Evolutionary conservation across 371 early-diverging fungal species (phyloP), one percentile per base, ranked within the genome.

Genomic region (Mortierella sp.): DNA sequence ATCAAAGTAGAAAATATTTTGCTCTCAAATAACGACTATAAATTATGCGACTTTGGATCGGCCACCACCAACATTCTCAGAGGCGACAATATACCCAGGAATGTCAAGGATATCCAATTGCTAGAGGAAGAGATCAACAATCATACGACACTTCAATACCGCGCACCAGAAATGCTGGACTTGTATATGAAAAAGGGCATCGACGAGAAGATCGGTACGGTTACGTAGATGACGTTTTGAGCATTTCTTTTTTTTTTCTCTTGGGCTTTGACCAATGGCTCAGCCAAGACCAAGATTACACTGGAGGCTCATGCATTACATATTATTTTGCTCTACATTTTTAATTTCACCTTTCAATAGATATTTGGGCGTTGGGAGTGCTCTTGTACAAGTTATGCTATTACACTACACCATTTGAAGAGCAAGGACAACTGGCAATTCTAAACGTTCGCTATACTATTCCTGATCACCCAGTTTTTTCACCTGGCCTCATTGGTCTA

Each of bases 11-110:
- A 90, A 76, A 88, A 87, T 63, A 79, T 89, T 38, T 60, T 85
- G 36, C 79, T 64, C 45, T 75, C 62, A 58, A 77, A 84, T 67
- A 89, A 92, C 32, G 87, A 86, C 67, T 95, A 92, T 84, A 96
- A 97, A 81, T 87, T 98, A 47, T 97, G 96, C 83, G 98, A 98
- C 84, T 98, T 97, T 88, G 98, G 98, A 24, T 96, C 96, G 3
- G 90, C 94, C n/a, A 95, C 96, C 4, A 91, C 91, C 16, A 78
- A 83, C 36, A 88, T 87, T 38, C 84, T 96, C 4, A 82, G 79
- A 45, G 87, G 89, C 10, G 86, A 85, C 22, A 74, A 88, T 21
- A 79, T 87, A 38, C 88, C 89, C 48, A 82, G 76, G 28, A 83
- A 88, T 7, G 76, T 91, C 47, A 85, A 84, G 32, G 93, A 96